Conservation (phyloP, 2,329 filamentous ascomycete species). For the Botrytis paeoniae region DNA sequence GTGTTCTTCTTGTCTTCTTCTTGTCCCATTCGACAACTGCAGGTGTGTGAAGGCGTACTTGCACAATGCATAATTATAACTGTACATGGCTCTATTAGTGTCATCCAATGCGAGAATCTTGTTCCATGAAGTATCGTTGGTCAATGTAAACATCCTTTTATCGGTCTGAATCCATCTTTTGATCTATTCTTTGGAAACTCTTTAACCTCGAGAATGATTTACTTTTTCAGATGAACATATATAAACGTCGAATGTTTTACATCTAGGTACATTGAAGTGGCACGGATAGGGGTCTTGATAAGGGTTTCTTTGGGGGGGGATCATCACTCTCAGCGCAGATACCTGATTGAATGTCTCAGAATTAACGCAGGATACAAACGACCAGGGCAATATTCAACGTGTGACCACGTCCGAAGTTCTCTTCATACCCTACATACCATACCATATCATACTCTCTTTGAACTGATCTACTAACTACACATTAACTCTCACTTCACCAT, state of each 20-base stretch:
- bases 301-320: slow-evolving; percentile 7
- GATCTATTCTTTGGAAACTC: background rate
- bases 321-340: slow-evolving; percentile 9
- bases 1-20: background rate
- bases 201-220: background rate
- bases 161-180: background rate
- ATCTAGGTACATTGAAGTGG: slow-evolving; percentile 1
- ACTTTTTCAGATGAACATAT: background rate
- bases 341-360: slow-evolving; percentile 17
- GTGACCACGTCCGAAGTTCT: slow-evolving; percentile 15
- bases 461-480: slow-evolving; percentile 18
- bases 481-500: background rate
- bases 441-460: background rate
- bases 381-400: slow-evolving; percentile 10
- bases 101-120: slow-evolving; percentile 6
- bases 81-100: background rate
- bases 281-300: slow-evolving; percentile 9
- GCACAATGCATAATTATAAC: background rate
- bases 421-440: slow-evolving; percentile 15
- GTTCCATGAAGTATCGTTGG: slow-evolving; percentile 2
- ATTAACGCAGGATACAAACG: slow-evolving; percentile 10
- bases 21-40: slow-evolving; percentile 3
- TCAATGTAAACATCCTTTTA: slow-evolving; percentile 1
- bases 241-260: background rate
- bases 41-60: slow-evolving; percentile 6